phyloP scores from a whole-genome alignment of 768 basidiomycete species.

The Amanita subjunquillea region DNA sequence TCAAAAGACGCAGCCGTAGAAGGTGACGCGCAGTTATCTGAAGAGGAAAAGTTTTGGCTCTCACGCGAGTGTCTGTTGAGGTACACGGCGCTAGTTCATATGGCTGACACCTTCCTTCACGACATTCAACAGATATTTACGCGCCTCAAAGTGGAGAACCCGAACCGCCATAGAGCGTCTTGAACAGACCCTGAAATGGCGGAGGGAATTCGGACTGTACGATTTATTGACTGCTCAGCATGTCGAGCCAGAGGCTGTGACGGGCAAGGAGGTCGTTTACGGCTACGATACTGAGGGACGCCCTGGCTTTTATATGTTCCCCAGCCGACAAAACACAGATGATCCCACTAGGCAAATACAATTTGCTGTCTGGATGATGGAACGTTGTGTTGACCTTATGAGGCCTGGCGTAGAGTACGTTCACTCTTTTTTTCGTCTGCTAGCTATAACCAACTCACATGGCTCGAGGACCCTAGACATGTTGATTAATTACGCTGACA shows the following conservation, averaged over 20 bases:
- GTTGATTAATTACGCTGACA: slow-evolving; percentile 72
- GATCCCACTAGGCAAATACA: slow-evolving; percentile 61
- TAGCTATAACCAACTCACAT: neutral
- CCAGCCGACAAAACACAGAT: slow-evolving; percentile 69
- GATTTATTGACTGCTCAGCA: slow-evolving; percentile 45
- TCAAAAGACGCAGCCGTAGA: slow-evolving; percentile 28
- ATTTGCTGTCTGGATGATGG: slow-evolving; percentile 67
- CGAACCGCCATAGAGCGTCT: slow-evolving; percentile 51
- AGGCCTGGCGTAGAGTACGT: slow-evolving; percentile 73
- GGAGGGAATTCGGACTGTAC: slow-evolving; percentile 70
- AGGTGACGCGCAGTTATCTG: slow-evolving; percentile 36
- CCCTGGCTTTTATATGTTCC: slow-evolving; percentile 61
- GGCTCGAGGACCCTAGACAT: slow-evolving; percentile 47
- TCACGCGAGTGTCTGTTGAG: slow-evolving; percentile 68
- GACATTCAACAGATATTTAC: slow-evolving; percentile 44
- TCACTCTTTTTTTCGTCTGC: neutral
- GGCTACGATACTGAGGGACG: slow-evolving; percentile 62
- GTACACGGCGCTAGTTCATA: slow-evolving; percentile 18
- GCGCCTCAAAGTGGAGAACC: slow-evolving; percentile 68
- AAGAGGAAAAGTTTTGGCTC: slow-evolving; percentile 74
- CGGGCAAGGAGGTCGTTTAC: slow-evolving; percentile 73
- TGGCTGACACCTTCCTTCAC: neutral
- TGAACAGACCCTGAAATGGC: slow-evolving; percentile 69
- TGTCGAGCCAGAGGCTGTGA: slow-evolving; percentile 72
- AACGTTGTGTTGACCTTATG: slow-evolving; percentile 70